A percentile compares a stretch with the other conserved stretches of the same genome.
Conservation (phyloP, 805 yeast genomes). For the Wickerhamomyces alni region DNA sequence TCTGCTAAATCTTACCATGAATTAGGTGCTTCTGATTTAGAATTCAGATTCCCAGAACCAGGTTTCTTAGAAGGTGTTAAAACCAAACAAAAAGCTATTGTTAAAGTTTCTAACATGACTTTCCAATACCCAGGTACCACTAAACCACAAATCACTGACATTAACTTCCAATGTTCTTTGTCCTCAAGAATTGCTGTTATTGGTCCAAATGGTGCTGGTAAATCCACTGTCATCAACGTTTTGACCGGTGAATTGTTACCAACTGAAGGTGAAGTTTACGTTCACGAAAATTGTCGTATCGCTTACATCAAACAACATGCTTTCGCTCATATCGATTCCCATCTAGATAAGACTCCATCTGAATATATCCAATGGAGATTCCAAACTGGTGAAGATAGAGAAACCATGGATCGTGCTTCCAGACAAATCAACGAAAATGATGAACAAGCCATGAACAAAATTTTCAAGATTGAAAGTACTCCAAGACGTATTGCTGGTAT, state of each 20-base stretch:
- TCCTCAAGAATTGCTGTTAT: conserved; percentile 99
- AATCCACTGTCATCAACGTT: conserved; percentile 96
- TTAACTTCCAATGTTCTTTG: conserved; percentile 97
- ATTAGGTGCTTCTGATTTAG: conserved; percentile 95
- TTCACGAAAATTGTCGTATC: conserved; percentile 99
- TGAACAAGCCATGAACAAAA: conserved; percentile 98
- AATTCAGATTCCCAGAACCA: conserved; percentile 98
- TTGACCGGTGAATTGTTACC: conserved; percentile 99
- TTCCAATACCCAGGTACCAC: conserved; percentile 99
- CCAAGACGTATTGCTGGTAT: conserved; percentile 96
- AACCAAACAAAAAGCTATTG: conserved; percentile 99
- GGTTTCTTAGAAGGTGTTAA: conserved; percentile 99
- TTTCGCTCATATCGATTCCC: conserved; percentile 98
- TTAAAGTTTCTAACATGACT: conserved; percentile 93
- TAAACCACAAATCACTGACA: conserved; percentile 88
- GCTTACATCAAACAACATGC: conserved; percentile 99
- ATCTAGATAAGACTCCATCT: conserved; percentile 98
- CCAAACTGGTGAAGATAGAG: conserved; percentile 99
- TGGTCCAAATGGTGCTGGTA: conserved; percentile 99
- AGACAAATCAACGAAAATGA: conserved; percentile 96
- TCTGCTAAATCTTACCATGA: conserved; percentile 98
- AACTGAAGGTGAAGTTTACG: conserved; percentile 97
- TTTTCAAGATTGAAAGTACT: conserved; percentile 98
- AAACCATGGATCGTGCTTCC: conserved; percentile 99
- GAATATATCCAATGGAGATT: conserved; percentile 99